Base-by-base conservation (phyloP, 2,329 filamentous ascomycete genomes). In the Zelopaecilomyces penicillatus region DNA sequence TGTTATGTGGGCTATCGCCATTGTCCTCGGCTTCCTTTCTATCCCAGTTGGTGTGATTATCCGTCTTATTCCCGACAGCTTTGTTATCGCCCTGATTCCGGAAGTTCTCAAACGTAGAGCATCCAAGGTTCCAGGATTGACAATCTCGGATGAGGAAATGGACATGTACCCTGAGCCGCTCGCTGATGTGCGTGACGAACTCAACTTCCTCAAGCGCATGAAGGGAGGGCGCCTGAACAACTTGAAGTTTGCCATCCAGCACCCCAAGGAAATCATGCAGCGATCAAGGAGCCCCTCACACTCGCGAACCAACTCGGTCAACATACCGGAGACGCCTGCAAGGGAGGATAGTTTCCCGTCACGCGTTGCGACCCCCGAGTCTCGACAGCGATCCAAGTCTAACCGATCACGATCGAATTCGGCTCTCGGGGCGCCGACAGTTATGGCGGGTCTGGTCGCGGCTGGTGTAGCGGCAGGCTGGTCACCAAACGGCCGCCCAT, bases 1-100 rank as follows among this genome's bases (percentile, higher is more conserved):
- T n/a, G 68, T 74, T 9, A 84, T 95, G 61, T 97, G 91, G 93
- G 90, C 73, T 6, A 85, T 93, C 54, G 95, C 89, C 6, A 76
- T 98, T 45, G 73, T 93, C 28, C 77, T 95, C 33, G 89, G 90
- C 30, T 71, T 85, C 52, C 66, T 94, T n/a, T 95, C 91, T 12
- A 80, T 97, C 30, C 87, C 89, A 0, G 74, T 95, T 44, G 93
- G 87, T 47, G 73, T 91, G 27, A 68, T 87, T 30, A 83, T 97
- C 47, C 86, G 93, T 39, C 72, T 87, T 28, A 75, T 97, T 42
- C 93, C 93, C 0, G 90, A 97, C 60, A 72, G 76, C 39, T 66
- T 83, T 11, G 58, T 85, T 37, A 63, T 73, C 40, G 68, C 67
- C 37, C 61, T 77, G 46, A 64, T 85, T 35, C 70, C 75, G 3